phyloP scores from a whole-genome alignment of 257 asterid species.

The Nicotiana obtusifolia region DNA sequence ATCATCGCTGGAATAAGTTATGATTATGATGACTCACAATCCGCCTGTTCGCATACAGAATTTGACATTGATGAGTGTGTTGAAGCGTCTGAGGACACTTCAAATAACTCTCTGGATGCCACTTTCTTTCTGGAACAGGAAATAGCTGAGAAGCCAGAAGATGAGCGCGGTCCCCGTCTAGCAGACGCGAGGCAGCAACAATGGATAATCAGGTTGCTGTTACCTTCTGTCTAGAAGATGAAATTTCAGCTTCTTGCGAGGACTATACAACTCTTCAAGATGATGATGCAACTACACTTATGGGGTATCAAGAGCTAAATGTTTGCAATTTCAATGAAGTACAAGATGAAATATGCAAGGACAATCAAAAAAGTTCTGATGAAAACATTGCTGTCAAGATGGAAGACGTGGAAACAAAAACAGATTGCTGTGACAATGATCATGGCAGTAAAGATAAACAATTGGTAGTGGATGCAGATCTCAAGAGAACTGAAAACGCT shows the following conservation, averaged over 20 bases:
- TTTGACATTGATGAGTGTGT: slow-evolving; percentile 14
- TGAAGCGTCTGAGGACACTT: neutral
- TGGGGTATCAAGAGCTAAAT: slow-evolving; percentile 7
- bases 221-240: slow-evolving; percentile 2
- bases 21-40: neutral
- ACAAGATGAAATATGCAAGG: neutral
- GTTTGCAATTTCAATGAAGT: neutral
- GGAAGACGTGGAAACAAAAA: neutral
- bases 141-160: neutral
- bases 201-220: slow-evolving; percentile 3
- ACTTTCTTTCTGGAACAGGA: neutral
- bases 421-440: neutral
- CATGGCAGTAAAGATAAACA: neutral
- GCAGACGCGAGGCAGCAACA: slow-evolving; percentile 9
- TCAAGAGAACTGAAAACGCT: neutral
- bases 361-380: neutral
- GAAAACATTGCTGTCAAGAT: neutral
- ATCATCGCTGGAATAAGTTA: slow-evolving; percentile 23
- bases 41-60: slow-evolving; percentile 11
- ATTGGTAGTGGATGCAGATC: neutral
- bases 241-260: neutral
- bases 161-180: slow-evolving; percentile 4
- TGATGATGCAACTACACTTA: neutral
- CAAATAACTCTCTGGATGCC: neutral
- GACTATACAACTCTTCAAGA: neutral